Evolutionary conservation across 2,329 filamentous ascomycete species (phyloP).

Genomic region (Cladophialophora carrionii): DNA sequence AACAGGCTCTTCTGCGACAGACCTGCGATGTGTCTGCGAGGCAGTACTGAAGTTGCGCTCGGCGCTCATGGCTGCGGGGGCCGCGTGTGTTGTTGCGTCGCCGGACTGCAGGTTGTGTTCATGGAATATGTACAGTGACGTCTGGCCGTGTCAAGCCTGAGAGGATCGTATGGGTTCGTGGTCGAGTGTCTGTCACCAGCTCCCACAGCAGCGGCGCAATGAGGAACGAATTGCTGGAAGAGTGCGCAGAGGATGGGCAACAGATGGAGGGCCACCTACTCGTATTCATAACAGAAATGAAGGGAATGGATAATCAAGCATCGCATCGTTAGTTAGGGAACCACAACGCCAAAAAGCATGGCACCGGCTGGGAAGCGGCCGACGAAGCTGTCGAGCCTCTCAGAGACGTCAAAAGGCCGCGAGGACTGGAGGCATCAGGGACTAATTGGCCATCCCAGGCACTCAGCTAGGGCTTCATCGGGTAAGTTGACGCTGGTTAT

Average conservation of each 20-base stretch:
- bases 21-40: constrained; percentile 39
- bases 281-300: constrained; percentile 20
- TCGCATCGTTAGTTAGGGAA: constrained; percentile 21
- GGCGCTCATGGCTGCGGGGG: constrained; percentile 25
- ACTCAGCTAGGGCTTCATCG: constrained; percentile 18
- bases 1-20: constrained; percentile 55
- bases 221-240: neutral
- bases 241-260: neutral
- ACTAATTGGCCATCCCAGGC: constrained; percentile 4
- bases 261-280: constrained; percentile 2
- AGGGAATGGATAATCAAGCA: constrained; percentile 18
- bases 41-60: constrained; percentile 29
- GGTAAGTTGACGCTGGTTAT: constrained; percentile 32
- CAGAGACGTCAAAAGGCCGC: constrained; percentile 7
- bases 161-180: neutral
- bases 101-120: constrained; percentile 10
- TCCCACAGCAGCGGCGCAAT: neutral
- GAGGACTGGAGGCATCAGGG: constrained; percentile 8
- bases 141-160: neutral
- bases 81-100: constrained; percentile 5
- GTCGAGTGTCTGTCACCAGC: neutral
- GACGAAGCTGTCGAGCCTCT: constrained; percentile 11
- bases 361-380: neutral
- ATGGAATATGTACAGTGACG: constrained; percentile 21
- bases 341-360: constrained; percentile 11